A percentile compares a stretch with the other conserved stretches of the same genome.
phyloP scores from a whole-genome alignment of 306 rosid genomes.

The Quercus wislizeni region DNA sequence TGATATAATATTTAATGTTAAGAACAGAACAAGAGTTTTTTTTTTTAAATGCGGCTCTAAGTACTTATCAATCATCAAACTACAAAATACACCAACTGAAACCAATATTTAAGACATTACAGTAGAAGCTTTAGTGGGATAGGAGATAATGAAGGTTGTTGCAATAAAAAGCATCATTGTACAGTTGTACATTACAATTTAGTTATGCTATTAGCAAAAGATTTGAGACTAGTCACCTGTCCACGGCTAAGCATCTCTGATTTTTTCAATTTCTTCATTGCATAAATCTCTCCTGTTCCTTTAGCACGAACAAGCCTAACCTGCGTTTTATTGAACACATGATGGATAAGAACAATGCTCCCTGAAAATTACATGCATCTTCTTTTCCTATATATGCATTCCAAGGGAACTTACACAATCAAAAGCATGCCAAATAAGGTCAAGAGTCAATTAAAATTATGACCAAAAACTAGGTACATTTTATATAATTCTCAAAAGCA shows the following conservation, averaged over 20 bases:
- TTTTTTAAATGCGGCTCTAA: not conserved
- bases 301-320: constrained; percentile 89
- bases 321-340: constrained; percentile 33
- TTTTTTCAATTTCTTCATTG: constrained; percentile 96
- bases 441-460: not conserved
- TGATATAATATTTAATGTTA: not conserved
- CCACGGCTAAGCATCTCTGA: constrained; percentile 99
- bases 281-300: constrained; percentile 78
- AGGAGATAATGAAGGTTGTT: not conserved
- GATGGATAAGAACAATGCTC: not conserved
- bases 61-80: not conserved
- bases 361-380: not conserved
- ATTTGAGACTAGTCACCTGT: constrained; percentile 55
- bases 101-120: constrained; percentile 3
- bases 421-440: not conserved
- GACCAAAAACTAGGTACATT: not conserved
- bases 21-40: not conserved
- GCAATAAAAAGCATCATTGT: not conserved
- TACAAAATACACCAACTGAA: constrained; percentile 7
- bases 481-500: not conserved
- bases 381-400: not conserved
- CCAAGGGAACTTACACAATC: not conserved
- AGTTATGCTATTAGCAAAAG: not conserved
- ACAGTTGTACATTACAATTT: not conserved
- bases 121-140: not conserved